phyloP scores from a whole-genome alignment of 495 filamentous ascomycete genomes.

The Xylaria longipes region DNA sequence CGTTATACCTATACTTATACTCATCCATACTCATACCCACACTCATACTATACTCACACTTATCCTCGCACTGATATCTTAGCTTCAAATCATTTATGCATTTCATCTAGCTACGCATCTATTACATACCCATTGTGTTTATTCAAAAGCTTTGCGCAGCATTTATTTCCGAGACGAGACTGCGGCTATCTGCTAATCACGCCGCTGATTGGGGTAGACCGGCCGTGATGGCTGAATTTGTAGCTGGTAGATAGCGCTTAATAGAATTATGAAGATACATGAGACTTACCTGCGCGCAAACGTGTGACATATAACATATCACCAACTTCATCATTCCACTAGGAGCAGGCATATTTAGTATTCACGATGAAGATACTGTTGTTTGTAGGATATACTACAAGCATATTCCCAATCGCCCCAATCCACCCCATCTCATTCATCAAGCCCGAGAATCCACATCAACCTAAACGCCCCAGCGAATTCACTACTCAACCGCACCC shows the following conservation, averaged over 20 bases:
- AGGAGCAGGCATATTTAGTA: not conserved
- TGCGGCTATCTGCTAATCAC: not conserved
- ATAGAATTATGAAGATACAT: not conserved
- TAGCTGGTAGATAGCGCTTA: not conserved
- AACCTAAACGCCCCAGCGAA: not conserved
- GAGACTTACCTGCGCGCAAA: not conserved
- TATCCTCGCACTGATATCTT: not conserved
- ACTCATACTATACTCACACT: not conserved
- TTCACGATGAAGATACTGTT: not conserved
- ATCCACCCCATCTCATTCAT: not conserved
- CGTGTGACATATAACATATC: not conserved
- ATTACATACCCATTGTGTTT: conserved; percentile 1
- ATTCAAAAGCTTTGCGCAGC: not conserved
- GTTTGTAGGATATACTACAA: not conserved
- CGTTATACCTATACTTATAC: not conserved
- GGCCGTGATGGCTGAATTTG: too few species aligned
- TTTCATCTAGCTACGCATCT: not conserved
- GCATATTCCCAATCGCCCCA: not conserved
- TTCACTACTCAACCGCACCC: not conserved
- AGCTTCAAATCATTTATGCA: not conserved
- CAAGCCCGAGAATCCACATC: not conserved
- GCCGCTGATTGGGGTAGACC: not conserved
- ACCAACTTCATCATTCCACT: not conserved
- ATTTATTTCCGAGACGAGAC: not conserved
- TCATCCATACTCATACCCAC: not conserved